Evolutionary conservation across 805 yeast genomes (phyloP).

Genomic region (Kuraishia floccosa): DNA sequence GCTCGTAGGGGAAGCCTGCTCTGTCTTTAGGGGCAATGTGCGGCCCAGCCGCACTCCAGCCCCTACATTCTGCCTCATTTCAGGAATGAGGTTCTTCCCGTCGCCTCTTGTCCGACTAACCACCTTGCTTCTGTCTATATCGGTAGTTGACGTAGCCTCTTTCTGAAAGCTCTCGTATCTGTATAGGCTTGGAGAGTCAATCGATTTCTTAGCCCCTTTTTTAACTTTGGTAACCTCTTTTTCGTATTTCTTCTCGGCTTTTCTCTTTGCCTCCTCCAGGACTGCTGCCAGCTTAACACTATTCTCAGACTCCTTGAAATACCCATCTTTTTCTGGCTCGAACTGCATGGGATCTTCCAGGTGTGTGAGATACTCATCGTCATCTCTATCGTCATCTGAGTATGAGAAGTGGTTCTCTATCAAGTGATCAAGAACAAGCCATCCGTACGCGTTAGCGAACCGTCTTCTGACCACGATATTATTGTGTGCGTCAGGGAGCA

Average conservation of each 20-base stretch:
- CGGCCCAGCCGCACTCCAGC: background rate
- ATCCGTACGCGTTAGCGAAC: constrained; percentile 90
- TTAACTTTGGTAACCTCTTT: constrained; percentile 8
- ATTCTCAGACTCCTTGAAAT: constrained; percentile 4
- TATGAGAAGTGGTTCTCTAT: constrained; percentile 50
- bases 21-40: background rate
- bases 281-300: constrained; percentile 12
- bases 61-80: background rate
- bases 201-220: no score
- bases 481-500: constrained; percentile 92
- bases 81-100: background rate
- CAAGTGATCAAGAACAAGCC: constrained; percentile 84
- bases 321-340: constrained; percentile 3
- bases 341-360: background rate
- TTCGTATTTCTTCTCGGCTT: constrained; percentile 22
- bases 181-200: no score
- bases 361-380: constrained; percentile 4
- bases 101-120: background rate
- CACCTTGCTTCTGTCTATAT: background rate
- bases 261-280: constrained; percentile 20
- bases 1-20: background rate
- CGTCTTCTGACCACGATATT: constrained; percentile 82
- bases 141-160: background rate
- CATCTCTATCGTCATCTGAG: constrained; percentile 1
- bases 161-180: background rate